These are phyloP conservation scores for Chaetomium cochliodes DNA, from an alignment of 495 filamentous ascomycete genomes.

Conservation along the genomic window DNA sequence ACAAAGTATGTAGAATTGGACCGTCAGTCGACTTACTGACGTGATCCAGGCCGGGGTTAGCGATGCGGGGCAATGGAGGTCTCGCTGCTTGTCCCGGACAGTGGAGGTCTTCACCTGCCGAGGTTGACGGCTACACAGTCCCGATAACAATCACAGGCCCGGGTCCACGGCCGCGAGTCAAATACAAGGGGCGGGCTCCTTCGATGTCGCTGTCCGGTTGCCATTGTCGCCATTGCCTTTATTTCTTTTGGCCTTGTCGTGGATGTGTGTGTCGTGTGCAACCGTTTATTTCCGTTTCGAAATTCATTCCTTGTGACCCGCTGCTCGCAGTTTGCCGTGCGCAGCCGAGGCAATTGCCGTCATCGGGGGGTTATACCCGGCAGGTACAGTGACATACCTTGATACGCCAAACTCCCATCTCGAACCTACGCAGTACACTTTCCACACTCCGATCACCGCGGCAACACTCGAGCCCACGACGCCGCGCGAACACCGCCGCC, in stretches of 20 bases:
- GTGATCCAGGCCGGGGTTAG: not conserved
- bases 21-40: too few relatives aligned
- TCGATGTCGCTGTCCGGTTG: conserved; percentile 14
- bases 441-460: not conserved
- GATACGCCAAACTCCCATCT: conserved; percentile 7
- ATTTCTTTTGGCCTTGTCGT: not conserved
- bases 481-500: not conserved
- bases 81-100: conserved; percentile 16
- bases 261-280: not conserved
- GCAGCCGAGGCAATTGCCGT: conserved; percentile 22
- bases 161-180: conserved; percentile 13
- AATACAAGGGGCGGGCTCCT: conserved; percentile 2
- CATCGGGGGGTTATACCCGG: conserved; percentile 22
- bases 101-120: conserved; percentile 19
- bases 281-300: not conserved
- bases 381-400: conserved; percentile 1
- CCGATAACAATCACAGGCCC: conserved; percentile 24
- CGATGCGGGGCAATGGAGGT: conserved; percentile 20
- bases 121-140: conserved; percentile 25
- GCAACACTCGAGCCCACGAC: not conserved
- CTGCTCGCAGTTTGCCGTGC: not conserved
- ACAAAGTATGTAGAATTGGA: too few relatives aligned
- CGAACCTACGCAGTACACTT: not conserved
- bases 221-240: not conserved
- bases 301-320: not conserved